Evolutionary conservation across 2,329 filamentous ascomycete species (phyloP).

Genomic region (Trichoderma guizhouense): DNA sequence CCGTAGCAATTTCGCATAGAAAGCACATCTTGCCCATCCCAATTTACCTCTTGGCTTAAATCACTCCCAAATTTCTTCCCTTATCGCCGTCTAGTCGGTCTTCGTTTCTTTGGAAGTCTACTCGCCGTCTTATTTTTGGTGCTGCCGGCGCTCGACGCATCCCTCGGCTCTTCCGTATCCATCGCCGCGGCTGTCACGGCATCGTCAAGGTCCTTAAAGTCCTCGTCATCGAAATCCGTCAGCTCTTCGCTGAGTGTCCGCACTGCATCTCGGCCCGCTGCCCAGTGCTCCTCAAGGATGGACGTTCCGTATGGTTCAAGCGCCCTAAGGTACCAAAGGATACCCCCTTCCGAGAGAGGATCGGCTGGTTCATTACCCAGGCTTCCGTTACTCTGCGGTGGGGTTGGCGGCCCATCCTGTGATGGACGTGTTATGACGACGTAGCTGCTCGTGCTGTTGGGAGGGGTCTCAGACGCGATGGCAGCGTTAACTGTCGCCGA

Average conservation of each 20-base stretch:
- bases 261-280: conserved; percentile 64
- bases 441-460: conserved; percentile 48
- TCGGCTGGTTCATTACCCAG: conserved; percentile 48
- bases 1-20: not conserved
- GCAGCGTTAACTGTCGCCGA: conserved; percentile 24
- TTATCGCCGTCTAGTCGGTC: conserved; percentile 35
- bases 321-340: conserved; percentile 82
- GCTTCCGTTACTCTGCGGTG: conserved; percentile 62
- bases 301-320: conserved; percentile 80
- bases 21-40: not conserved
- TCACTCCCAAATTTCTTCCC: not conserved
- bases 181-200: conserved; percentile 28
- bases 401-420: conserved; percentile 56
- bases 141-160: conserved; percentile 21
- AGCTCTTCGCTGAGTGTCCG: conserved; percentile 76
- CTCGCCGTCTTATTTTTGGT: conserved; percentile 28
- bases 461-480: conserved; percentile 42
- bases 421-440: conserved; percentile 29
- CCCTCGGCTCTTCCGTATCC: conserved; percentile 26
- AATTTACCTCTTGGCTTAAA: not conserved
- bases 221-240: conserved; percentile 88
- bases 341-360: conserved; percentile 67
- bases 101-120: conserved; percentile 32
- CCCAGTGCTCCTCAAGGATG: conserved; percentile 64
- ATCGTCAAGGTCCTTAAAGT: conserved; percentile 65